These are phyloP conservation scores for Artemisia annua DNA, from an alignment of 129 eudicot species.

Conservation along the genomic window DNA sequence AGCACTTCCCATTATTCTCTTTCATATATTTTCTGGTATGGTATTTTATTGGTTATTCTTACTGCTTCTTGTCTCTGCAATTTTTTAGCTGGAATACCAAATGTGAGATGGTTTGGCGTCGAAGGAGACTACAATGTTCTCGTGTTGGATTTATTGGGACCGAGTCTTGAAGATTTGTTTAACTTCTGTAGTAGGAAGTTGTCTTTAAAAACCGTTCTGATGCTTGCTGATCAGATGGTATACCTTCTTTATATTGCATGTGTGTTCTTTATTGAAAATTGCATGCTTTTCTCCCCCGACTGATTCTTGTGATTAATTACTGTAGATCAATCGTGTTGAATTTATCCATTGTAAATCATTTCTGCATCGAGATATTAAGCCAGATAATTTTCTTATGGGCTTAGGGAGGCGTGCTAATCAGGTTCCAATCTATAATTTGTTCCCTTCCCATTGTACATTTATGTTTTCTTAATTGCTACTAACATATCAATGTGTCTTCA, in stretches of 20 bases:
- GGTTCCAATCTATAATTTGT: conserved; percentile 39
- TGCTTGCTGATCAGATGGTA: conserved; percentile 99
- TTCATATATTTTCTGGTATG: not conserved
- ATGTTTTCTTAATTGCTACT: not conserved
- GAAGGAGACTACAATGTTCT: conserved; percentile 99
- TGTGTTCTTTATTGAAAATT: not conserved
- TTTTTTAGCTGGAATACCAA: conserved; percentile 86
- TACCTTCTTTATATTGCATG: conserved; percentile 9
- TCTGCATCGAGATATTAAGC: conserved; percentile 94
- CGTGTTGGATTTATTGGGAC: conserved; percentile 94
- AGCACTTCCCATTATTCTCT: conserved; percentile 9
- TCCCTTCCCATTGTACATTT: conserved; percentile 1
- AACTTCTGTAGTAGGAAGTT: conserved; percentile 93
- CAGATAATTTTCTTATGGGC: conserved; percentile 99
- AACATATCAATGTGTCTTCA: not conserved
- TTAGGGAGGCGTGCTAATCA: conserved; percentile 98
- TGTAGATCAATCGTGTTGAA: conserved; percentile 85
- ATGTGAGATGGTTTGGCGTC: conserved; percentile 92
- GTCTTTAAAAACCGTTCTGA: conserved; percentile 94
- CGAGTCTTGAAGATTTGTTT: conserved; percentile 93
- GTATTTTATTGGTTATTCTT: conserved; percentile 16
- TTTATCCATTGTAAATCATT: conserved; percentile 88
- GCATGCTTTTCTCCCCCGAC: not conserved
- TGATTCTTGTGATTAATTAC: conserved; percentile 14
- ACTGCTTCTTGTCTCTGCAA: conserved; percentile 29